A percentile compares a stretch with the other conserved stretches of the same genome.
phyloP scores from a whole-genome alignment of 2,329 filamentous ascomycete species.

The Ascocoryne sarcoides region DNA sequence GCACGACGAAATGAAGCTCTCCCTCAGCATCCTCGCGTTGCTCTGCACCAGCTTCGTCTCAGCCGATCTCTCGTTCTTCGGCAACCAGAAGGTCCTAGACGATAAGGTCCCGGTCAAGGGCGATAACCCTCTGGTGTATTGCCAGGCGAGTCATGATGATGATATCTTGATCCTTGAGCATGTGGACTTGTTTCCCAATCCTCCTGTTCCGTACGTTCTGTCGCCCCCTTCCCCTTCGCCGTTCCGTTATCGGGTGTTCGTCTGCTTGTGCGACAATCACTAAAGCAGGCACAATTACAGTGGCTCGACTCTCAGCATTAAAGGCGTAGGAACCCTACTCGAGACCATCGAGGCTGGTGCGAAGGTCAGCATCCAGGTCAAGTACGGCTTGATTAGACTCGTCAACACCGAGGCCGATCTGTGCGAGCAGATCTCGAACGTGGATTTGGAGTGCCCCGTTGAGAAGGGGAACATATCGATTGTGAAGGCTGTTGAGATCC shows the following conservation, averaged over 20 bases:
- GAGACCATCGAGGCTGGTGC: constrained; percentile 69
- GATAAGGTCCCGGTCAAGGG: constrained; percentile 44
- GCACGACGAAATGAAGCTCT: constrained; percentile 25
- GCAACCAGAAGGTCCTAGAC: constrained; percentile 39
- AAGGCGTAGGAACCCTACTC: constrained; percentile 65
- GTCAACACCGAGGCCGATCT: constrained; percentile 74
- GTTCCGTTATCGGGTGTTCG: no score
- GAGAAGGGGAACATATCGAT: constrained; percentile 67
- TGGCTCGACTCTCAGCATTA: constrained; percentile 68
- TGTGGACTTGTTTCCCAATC: constrained; percentile 79
- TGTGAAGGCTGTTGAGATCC: constrained; percentile 75
- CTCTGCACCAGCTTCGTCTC: constrained; percentile 27
- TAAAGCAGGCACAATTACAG: no score
- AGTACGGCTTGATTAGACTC: constrained; percentile 87
- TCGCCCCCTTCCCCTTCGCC: no score
- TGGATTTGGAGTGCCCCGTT: constrained; percentile 83
- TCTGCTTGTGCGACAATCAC: no score
- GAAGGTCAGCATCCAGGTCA: constrained; percentile 75
- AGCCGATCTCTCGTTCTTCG: constrained; percentile 37
- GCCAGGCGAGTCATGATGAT: constrained; percentile 51
- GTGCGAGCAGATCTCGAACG: constrained; percentile 81
- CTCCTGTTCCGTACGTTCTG: constrained; percentile 69
- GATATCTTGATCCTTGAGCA: constrained; percentile 69
- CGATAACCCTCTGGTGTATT: constrained; percentile 77
- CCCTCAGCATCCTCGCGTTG: constrained; percentile 19